Evolutionary conservation across 2,329 filamentous ascomycete species (phyloP), one percentile per base, ranked within the genome.

Genomic region (Akanthomyces lecanii): DNA sequence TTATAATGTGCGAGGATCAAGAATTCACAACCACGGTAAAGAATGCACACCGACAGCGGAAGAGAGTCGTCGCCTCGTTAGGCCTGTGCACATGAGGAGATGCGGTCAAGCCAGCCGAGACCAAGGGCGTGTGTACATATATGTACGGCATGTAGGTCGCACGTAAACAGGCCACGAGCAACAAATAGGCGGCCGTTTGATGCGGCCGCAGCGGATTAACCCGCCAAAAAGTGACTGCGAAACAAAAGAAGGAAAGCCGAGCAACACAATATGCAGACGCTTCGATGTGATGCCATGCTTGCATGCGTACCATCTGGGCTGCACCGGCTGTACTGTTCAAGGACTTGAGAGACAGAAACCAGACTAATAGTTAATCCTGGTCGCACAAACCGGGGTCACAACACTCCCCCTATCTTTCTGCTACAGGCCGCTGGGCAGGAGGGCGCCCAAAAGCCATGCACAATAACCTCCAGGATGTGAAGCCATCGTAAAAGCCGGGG

Each of bases 51-150:
- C 51, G 50, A 54, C 51, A 23, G 50, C 38, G 36, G 21, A 14
- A 55, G 51, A 50, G 50, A 54, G 50, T 48, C 14, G 21, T 40
- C 30, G 42, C 59, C 40, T 55, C 54, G 51, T 61, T 55, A 21
- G 30, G 48, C 21, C 47, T 54, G 51, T 61, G 59, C 50, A 33
- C 12, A 33, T 52, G 18, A 45, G 50, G 51, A 61, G 51, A 54
- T 61, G 59, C 59, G 59, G 59, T 61, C 59, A 61, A 54, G 59
- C 59, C 38, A 42, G 59, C 40, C 30, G n/a, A 42, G 58, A 40
- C 48, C 38, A 38, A 40, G 59, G 59, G 28, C 50, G 36, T 30
- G 59, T 54, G 59, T 28, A 54, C 50, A 54, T 61, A 40, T 48
- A 53, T 54, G 59, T 53, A 54, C 40, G 51, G 47, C 11, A 60